Evolutionary conservation across 1,284 basidiomycete genomes (phyloP).

Genomic region (Xerocomus amazonicus): DNA sequence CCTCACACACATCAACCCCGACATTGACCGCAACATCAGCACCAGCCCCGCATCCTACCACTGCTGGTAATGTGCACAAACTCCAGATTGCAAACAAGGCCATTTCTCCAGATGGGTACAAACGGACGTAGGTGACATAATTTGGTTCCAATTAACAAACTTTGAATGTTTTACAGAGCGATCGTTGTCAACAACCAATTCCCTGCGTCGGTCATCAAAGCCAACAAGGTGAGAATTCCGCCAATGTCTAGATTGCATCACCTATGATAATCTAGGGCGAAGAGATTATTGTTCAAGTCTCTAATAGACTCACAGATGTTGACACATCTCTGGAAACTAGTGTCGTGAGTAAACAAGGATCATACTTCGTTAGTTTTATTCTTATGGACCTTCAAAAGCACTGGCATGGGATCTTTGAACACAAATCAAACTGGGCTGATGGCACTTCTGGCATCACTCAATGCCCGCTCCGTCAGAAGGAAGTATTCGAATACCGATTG

Average conservation of each 20-base stretch:
- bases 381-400: conserved; percentile 14
- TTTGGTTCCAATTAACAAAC: not conserved
- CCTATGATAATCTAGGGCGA: conserved; percentile 5
- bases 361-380: not conserved
- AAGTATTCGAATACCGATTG: conserved; percentile 19
- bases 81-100: conserved; percentile 20
- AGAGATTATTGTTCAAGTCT: conserved; percentile 19
- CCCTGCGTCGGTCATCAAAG: conserved; percentile 17
- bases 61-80: not conserved
- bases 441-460: conserved; percentile 29
- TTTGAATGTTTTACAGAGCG: conserved; percentile 4
- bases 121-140: conserved; percentile 20
- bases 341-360: conserved; percentile 17
- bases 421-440: conserved; percentile 20
- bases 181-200: conserved; percentile 11
- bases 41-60: not conserved
- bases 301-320: conserved; percentile 26
- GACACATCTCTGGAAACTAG: conserved; percentile 29
- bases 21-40: no score
- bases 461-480: conserved; percentile 19
- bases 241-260: not conserved
- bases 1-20: not conserved
- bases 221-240: conserved; percentile 9
- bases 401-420: conserved; percentile 27
- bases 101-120: conserved; percentile 30